A percentile compares a stretch with the other conserved stretches of the same genome.
Evolutionary conservation across 2,329 filamentous ascomycete species (phyloP).

Genomic region (Colletotrichum godetiae): DNA sequence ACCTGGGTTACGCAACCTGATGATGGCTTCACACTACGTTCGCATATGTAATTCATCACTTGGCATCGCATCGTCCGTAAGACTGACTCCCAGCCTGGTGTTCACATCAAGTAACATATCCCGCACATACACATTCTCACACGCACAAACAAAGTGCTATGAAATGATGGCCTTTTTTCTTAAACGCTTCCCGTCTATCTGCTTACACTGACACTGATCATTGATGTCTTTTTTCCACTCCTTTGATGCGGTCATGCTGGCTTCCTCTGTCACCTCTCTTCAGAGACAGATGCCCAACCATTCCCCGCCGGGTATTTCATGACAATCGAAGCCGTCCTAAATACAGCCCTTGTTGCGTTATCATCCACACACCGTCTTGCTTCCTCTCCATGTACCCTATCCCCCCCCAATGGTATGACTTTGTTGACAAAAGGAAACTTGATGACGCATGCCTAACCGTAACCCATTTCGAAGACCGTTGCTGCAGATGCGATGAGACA

Average conservation of each 20-base stretch:
- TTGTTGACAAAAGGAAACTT: slow-evolving; percentile 29
- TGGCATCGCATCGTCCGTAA: neutral
- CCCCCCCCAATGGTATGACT: slow-evolving; percentile 26
- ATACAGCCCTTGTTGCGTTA: slow-evolving; percentile 1
- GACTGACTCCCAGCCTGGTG: neutral
- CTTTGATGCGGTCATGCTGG: slow-evolving; percentile 25
- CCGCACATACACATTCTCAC: neutral
- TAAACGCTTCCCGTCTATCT: slow-evolving; percentile 36
- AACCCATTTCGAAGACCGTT: slow-evolving; percentile 33
- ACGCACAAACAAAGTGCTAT: neutral
- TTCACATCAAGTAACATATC: neutral
- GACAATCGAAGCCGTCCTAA: slow-evolving; percentile 15
- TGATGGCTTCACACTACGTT: neutral
- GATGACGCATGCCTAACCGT: slow-evolving; percentile 33
- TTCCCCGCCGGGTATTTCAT: slow-evolving; percentile 24
- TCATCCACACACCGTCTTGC: slow-evolving; percentile 6
- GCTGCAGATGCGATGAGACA: slow-evolving; percentile 35
- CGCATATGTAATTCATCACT: neutral
- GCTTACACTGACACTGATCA: slow-evolving; percentile 35
- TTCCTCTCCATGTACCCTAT: slow-evolving; percentile 18
- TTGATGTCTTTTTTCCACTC: slow-evolving; percentile 30
- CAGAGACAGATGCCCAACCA: slow-evolving; percentile 7
- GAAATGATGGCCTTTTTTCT: slow-evolving; percentile 32
- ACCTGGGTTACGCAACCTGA: neutral
- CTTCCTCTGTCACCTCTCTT: slow-evolving; percentile 11